Evolutionary conservation across 441 rosid genomes (phyloP), one percentile per base, ranked within the genome.

Genomic region (Omphalea diandra): DNA sequence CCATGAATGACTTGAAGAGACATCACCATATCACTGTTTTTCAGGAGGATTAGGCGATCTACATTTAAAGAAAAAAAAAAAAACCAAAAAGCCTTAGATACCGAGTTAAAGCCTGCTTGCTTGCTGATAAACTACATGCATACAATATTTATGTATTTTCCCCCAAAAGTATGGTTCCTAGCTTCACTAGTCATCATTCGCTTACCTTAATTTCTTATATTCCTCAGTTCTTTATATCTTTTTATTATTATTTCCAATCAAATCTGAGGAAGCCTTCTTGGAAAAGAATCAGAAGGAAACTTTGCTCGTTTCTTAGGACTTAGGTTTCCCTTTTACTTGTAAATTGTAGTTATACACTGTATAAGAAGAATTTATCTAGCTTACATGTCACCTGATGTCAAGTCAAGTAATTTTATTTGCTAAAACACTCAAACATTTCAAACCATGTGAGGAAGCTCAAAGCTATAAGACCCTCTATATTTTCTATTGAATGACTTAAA

Each of bases 21-120:
- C 70, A 66, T 36, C 47, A 53, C 32, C 12, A 22, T 64, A 4
- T 3, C 22, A 44, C 0, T 10, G 43, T 22, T 11, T 47, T n/a
- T 50, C 5, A 47, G 43, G 29, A 44, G 6, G 18, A 41, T 29
- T 44, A 32, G 26, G 27, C n/a, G 38, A 26, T 2, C 20, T 57
- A 8, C 36, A 33, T 40, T 18, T 32, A 18, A 38, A 36, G 40
- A 60, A n/a, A 5, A 7, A 38, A 60, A 27, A 36, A 20, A 7
- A n/a, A n/a, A n/a, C n/a, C n/a, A n/a, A 40, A 61, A 61, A 38
- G 65, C 65, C 66, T 40, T 36, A 1, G 47, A 52, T 52, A 20
- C 60, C 5, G 57, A 36, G 35, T 31, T 26, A 64, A 64, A 64
- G 56, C 43, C 46, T 40, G 63, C 14, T 17, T 40, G 5, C 31